Conservation (phyloP, 2,329 filamentous ascomycete genomes). For the Verticillium nonalfalfae region DNA sequence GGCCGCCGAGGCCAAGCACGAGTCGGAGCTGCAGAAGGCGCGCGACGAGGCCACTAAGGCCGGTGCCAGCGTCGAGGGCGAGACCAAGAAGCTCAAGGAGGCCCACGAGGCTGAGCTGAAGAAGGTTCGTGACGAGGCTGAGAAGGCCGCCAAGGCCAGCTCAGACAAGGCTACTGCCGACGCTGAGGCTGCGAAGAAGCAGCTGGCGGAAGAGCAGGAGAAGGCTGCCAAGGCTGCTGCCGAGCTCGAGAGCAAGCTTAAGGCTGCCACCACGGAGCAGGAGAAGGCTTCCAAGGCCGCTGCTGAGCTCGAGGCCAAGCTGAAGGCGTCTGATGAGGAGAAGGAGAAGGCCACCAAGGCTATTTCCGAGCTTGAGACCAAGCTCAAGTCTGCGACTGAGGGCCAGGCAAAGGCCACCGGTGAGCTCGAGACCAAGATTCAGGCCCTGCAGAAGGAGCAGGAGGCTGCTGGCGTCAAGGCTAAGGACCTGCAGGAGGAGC, state of each 20-base stretch:
- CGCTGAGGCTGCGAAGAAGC: conserved; percentile 12
- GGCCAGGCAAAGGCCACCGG: conserved; percentile 15
- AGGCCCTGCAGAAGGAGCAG: conserved; percentile 18
- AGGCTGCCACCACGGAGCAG: too few species aligned
- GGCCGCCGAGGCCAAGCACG: conserved; percentile 14
- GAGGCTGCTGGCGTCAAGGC: conserved; percentile 11
- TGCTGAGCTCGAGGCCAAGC: conserved; percentile 6
- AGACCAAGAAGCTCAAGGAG: conserved; percentile 6
- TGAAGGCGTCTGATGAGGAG: conserved; percentile 4
- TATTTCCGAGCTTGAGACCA: conserved; percentile 13
- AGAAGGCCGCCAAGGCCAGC: conserved; percentile 7
- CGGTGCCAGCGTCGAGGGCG: conserved; percentile 6
- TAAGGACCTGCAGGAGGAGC: conserved; percentile 22
- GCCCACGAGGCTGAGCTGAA: conserved; percentile 3
- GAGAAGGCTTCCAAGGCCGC: neutral
- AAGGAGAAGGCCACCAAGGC: conserved; percentile 9
- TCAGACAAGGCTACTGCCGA: conserved; percentile 6
- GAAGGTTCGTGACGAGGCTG: conserved; percentile 14
- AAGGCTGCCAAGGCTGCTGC: neutral
- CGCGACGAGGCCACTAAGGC: conserved; percentile 14
- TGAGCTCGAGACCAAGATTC: conserved; percentile 17
- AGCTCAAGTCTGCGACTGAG: conserved; percentile 17
- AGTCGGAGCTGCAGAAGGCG: neutral
- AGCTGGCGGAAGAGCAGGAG: conserved; percentile 7
- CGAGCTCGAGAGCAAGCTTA: too few species aligned